Base-by-base conservation (phyloP, 2,329 filamentous ascomycete genomes). In the Penicillium concentricum region DNA sequence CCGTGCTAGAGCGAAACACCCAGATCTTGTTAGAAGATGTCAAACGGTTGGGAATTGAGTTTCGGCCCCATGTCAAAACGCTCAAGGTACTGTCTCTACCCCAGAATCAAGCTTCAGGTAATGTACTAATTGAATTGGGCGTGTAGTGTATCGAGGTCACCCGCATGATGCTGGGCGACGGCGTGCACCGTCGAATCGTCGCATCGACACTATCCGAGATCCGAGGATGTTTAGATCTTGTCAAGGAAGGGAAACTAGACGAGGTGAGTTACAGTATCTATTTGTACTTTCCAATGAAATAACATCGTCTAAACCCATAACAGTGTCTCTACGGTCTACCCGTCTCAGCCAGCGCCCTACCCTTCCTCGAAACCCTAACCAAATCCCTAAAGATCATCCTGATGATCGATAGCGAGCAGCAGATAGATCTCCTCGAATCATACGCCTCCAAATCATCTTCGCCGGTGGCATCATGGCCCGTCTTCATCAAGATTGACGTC, bases 21-120 rank as follows among this genome's bases (percentile, higher is more conserved):
- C 62, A 70, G 3, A 66, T 57, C 7, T 57, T 79, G 2, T 72
- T 74, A 18, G 62, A 64, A 2, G 75, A 79, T 71, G 75, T 79
- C 10, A 69, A 76, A 22, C 66, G 65, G 18, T 58, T 76, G 0
- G 72, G 71, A 0, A 72, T 79, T 28, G 57, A 62, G 4, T 78
- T 79, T 26, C 64, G 77, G 20, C 75, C 76, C 18, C 77, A 79
- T 60, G 72, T 79, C n/a, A 79, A 79, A 61, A 79, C 77, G 0
- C 67, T 79, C 24, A 79, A 79, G 69, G 77, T 75, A 51, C 38
- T 7, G 13, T 4, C 24, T 16, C 38, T 5, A 24, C n/a, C 4
- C 12, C 12, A 32, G 3, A 5, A 13, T 41, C 22, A 12, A 15
- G 3, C 15, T 41, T 5, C 3, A 24, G 16, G 6, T 5, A 16